Evolutionary conservation across 140 eudicot genomes (phyloP), one percentile per base, ranked within the genome.

Genomic region (Anethum foeniculum): DNA sequence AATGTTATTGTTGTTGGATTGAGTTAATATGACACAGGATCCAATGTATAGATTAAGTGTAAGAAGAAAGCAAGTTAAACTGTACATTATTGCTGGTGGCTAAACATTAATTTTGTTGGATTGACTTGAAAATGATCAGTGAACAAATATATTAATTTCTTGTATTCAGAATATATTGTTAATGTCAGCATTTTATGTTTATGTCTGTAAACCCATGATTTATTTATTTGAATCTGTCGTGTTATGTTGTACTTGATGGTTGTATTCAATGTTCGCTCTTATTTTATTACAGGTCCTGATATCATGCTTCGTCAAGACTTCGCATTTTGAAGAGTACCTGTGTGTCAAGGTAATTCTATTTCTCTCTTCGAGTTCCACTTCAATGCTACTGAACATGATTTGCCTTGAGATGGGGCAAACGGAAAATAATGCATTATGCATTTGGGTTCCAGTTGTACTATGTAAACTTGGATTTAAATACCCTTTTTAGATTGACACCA

Each of bases 241-340:
- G 43, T 32, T 68, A 30, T 68, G 74, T 28, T 67, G 23, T 58
- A 23, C 43, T 54, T 80, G 74, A 76, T 25, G 4, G 62, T 41
- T 48, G 28, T 58, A 23, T 58, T 58, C 1, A 25, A 7, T n/a
- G 13, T 60, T 62, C 1, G 13, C 16, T 32, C 47, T 32, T 43
- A 19, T 19, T 67, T 38, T 79, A 81, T 11, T 84, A 79, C 96
- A 94, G 98, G 90, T 94, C 48, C 64, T 90, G 86, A 68, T 94
- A n/a, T 94, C 98, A 49, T 92, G 98, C 87, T 94, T 94, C 85
- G 98, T 94, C 85, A 94, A 92, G 90, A 94, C 98, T 21, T 88
- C 98, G 52, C 97, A 89, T 81, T 86, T 85, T 79, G 98, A 95
- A 86, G 99, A 94, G 80, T 94, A 92, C 82, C 84, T 90, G 23